Evolutionary conservation across 2,329 filamentous ascomycete genomes (phyloP).

Genomic region (Nigrograna mackinnonii): DNA sequence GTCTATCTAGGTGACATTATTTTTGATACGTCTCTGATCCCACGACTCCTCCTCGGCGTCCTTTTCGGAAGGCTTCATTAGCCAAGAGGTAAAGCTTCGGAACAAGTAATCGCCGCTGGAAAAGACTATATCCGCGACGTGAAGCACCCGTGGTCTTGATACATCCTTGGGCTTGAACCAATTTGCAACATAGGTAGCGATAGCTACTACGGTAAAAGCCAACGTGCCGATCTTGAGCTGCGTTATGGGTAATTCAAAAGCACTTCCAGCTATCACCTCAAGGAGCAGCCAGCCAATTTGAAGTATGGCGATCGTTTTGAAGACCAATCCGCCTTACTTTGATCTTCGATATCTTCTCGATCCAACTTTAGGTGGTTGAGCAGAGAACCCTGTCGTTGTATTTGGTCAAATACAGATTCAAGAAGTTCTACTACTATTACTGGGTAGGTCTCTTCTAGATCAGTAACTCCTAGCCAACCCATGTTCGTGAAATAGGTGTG

Average conservation of each 20-base stretch:
- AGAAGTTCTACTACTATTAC: too few relatives aligned
- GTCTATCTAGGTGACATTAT: background rate
- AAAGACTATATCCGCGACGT: background rate
- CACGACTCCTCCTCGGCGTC: too few relatives aligned
- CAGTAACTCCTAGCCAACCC: background rate
- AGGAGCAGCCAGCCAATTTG: conserved; percentile 1
- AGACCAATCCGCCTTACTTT: conserved; percentile 1
- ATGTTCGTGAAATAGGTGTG: conserved; percentile 3
- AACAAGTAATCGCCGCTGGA: background rate
- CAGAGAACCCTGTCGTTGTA: too few relatives aligned
- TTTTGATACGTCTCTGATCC: too few relatives aligned
- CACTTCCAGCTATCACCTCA: background rate
- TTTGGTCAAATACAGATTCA: too few relatives aligned
- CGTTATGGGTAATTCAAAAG: conserved; percentile 1
- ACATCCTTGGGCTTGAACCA: background rate
- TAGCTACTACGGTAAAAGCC: background rate
- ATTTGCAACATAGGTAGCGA: background rate
- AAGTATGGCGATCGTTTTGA: background rate
- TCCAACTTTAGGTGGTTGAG: too few relatives aligned
- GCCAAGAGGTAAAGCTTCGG: background rate
- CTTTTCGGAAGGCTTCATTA: too few relatives aligned
- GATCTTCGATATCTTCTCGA: conserved; percentile 1
- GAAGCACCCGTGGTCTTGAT: background rate
- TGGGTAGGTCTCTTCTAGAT: too few relatives aligned
- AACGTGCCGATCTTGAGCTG: conserved; percentile 1